Percentiles rank a stretch among this genome's conserved stretches.
phyloP scores from a whole-genome alignment of 345 rosid species.

The Sonneratia alba region DNA sequence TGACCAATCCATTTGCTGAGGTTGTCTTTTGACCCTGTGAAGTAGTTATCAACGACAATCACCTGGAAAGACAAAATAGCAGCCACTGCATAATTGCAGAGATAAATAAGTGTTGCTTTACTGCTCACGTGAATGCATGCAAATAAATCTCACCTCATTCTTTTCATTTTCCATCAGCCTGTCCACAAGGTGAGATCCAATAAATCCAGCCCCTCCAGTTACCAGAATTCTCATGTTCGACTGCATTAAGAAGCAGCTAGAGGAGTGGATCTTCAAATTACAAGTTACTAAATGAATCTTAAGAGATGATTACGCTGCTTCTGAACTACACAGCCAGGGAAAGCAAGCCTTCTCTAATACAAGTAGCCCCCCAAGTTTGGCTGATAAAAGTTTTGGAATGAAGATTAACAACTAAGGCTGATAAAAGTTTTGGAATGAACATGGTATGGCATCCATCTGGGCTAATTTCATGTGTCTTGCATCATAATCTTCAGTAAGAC shows the following conservation, averaged over 20 bases:
- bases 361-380: too few relatives aligned
- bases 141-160: conserved; percentile 26
- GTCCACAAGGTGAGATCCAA: conserved; percentile 95
- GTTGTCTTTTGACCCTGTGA: conserved; percentile 90
- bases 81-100: background rate
- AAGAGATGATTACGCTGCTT: too few relatives aligned
- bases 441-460: background rate
- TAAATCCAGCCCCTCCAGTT: conserved; percentile 97
- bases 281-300: background rate
- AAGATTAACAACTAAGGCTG: background rate
- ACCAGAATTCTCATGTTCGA: conserved; percentile 91
- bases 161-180: conserved; percentile 85
- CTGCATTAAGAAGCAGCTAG: conserved; percentile 25
- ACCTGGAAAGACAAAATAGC: conserved; percentile 31
- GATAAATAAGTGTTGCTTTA: background rate
- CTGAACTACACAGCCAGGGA: too few relatives aligned
- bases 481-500: background rate
- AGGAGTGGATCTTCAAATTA: background rate
- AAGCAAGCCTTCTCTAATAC: too few relatives aligned
- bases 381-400: too few relatives aligned
- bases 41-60: conserved; percentile 77
- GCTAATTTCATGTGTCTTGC: background rate
- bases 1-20: conserved; percentile 91
- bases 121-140: background rate
- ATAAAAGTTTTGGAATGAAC: too few relatives aligned